Evolutionary conservation across 805 yeast species (phyloP).

Genomic region (Cyberlindnera maclurae): DNA sequence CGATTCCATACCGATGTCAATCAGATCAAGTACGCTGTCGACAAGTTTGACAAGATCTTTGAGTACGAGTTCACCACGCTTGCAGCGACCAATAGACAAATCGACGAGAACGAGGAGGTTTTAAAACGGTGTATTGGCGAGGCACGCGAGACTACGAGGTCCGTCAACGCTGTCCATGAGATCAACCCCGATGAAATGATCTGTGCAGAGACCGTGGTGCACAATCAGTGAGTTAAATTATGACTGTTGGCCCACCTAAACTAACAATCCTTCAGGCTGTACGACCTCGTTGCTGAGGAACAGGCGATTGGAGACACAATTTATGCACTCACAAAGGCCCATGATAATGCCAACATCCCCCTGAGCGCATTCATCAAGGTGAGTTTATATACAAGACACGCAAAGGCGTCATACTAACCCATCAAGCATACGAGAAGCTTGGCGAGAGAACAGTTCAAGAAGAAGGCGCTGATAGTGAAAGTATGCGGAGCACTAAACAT

Average conservation of each 20-base stretch:
- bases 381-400: background rate
- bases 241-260: background rate
- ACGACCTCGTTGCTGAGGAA: conserved; percentile 57
- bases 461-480: conserved; percentile 40
- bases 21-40: conserved; percentile 27
- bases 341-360: conserved; percentile 39
- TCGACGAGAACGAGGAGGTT: conserved; percentile 24
- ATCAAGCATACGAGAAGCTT: conserved; percentile 37
- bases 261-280: conserved; percentile 27
- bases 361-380: conserved; percentile 35
- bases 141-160: conserved; percentile 26
- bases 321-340: conserved; percentile 48
- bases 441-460: conserved; percentile 58
- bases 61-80: conserved; percentile 28
- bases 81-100: conserved; percentile 18
- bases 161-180: conserved; percentile 25
- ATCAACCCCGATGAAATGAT: conserved; percentile 38
- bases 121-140: conserved; percentile 24
- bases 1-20: conserved; percentile 17
- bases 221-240: conserved; percentile 36
- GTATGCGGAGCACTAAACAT: too few species aligned
- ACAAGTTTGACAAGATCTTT: conserved; percentile 31
- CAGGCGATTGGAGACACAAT: conserved; percentile 67
- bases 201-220: conserved; percentile 44
- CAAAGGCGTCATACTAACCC: too few species aligned